A percentile compares a stretch with the other conserved stretches of the same genome.
These are phyloP conservation scores for Botrytis elliptica DNA, from an alignment of 2,329 filamentous ascomycete genomes.

Conservation along the genomic window DNA sequence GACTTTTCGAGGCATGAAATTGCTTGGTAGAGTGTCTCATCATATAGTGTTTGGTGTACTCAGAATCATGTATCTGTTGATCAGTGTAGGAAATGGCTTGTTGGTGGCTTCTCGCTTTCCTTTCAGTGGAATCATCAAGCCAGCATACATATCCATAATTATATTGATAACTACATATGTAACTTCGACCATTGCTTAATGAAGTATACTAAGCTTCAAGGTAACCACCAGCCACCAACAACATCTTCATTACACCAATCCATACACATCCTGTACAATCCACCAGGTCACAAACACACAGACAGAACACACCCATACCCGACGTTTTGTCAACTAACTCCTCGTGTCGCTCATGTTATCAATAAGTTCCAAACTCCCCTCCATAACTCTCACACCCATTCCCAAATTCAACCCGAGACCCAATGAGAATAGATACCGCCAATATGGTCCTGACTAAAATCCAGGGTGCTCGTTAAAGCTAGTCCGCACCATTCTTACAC, in stretches of 20 bases:
- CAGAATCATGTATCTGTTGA: not conserved
- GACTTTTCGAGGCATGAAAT: not conserved
- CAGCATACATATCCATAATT: not conserved
- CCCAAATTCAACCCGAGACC: conserved; percentile 9
- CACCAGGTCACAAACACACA: not conserved
- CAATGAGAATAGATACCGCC: conserved; percentile 15
- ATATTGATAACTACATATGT: not conserved
- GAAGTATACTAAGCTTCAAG: not conserved
- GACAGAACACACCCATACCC: not conserved
- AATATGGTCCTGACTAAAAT: conserved; percentile 16
- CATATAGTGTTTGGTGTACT: not conserved
- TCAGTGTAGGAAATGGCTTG: not conserved
- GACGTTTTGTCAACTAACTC: not conserved
- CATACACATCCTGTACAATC: not conserved
- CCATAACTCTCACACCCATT: not conserved
- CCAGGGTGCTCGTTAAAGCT: conserved; percentile 4
- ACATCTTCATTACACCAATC: not conserved
- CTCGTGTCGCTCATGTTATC: conserved; percentile 17
- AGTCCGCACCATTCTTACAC: not conserved
- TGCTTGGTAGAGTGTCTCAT: not conserved
- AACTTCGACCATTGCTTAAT: too few species aligned
- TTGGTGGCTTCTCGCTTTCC: conserved; percentile 1
- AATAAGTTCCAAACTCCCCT: not conserved
- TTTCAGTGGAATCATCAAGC: not conserved
- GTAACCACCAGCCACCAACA: not conserved